These are phyloP conservation scores for Suhomyces canberraensis DNA, from an alignment of 805 yeast species.

Conservation along the genomic window DNA sequence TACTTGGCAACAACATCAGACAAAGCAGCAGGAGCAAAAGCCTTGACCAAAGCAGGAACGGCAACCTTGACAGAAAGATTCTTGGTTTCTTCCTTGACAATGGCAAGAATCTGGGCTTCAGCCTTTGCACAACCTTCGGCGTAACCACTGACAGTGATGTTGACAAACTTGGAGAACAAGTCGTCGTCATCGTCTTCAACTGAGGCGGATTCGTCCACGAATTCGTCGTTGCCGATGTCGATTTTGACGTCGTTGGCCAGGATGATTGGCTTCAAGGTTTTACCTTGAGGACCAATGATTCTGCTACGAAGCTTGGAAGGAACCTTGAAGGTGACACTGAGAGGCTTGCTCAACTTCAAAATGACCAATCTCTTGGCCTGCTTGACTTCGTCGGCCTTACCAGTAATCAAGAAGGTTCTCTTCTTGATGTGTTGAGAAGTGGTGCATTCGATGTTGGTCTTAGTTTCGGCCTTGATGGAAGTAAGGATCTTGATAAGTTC, in stretches of 20 bases:
- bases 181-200: constrained; percentile 50
- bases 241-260: constrained; percentile 65
- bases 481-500: constrained; percentile 68
- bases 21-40: constrained; percentile 42
- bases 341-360: constrained; percentile 74
- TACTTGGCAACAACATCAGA: constrained; percentile 17
- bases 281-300: constrained; percentile 87
- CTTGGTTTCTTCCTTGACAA: constrained; percentile 74
- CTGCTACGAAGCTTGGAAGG: constrained; percentile 77
- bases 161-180: constrained; percentile 55
- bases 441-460: constrained; percentile 78
- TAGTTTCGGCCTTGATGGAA: constrained; percentile 54
- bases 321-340: constrained; percentile 54
- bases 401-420: constrained; percentile 81
- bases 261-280: constrained; percentile 73
- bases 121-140: constrained; percentile 78
- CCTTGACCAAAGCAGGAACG: constrained; percentile 42
- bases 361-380: constrained; percentile 73
- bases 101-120: constrained; percentile 60
- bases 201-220: constrained; percentile 22
- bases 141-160: constrained; percentile 76
- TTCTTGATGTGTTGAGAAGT: constrained; percentile 69
- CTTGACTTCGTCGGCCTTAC: constrained; percentile 62
- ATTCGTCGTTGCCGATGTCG: constrained; percentile 52
- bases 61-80: constrained; percentile 47